Percentiles rank a stretch among this genome's conserved stretches.
These are phyloP conservation scores for Pestalotiopsis sp. DNA, from an alignment of 2,329 filamentous ascomycete genomes.

Conservation along the genomic window DNA sequence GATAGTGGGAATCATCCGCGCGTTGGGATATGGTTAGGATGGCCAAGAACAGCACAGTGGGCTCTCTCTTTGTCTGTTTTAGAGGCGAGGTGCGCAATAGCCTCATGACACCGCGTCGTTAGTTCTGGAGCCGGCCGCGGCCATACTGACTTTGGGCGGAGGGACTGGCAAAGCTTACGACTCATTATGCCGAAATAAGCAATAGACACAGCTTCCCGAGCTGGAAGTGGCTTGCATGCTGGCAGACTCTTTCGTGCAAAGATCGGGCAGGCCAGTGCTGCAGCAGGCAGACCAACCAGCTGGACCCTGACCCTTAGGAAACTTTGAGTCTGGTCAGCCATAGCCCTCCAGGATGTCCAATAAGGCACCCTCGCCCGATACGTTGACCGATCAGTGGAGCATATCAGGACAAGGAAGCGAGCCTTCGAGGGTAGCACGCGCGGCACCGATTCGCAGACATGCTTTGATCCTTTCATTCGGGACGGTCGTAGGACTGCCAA, in stretches of 20 bases:
- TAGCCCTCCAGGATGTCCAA: not conserved
- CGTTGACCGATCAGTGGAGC: conserved; percentile 7
- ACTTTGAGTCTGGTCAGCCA: not conserved
- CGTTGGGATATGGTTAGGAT: not conserved
- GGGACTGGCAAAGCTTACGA: not conserved
- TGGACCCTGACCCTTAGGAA: not conserved
- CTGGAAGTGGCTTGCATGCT: not conserved
- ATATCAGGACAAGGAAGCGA: not conserved
- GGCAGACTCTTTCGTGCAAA: not conserved
- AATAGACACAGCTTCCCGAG: not conserved
- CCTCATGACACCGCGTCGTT: not conserved
- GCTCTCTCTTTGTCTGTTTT: not conserved
- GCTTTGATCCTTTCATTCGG: conserved; percentile 1
- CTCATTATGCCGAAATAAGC: not conserved
- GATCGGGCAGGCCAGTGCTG: not conserved
- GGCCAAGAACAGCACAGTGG: not conserved
- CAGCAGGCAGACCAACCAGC: no score
- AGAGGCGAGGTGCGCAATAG: not conserved
- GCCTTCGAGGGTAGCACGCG: not conserved
- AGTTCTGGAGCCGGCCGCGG: not conserved
- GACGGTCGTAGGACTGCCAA: not conserved
- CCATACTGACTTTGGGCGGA: not conserved
- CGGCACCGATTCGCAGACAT: conserved; percentile 5
- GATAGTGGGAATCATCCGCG: not conserved
- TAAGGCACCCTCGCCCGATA: not conserved